Percentiles rank a stretch among this genome's conserved stretches.
Conservation (phyloP, 495 filamentous ascomycete genomes). For the Astrothelium macrocarpum region DNA sequence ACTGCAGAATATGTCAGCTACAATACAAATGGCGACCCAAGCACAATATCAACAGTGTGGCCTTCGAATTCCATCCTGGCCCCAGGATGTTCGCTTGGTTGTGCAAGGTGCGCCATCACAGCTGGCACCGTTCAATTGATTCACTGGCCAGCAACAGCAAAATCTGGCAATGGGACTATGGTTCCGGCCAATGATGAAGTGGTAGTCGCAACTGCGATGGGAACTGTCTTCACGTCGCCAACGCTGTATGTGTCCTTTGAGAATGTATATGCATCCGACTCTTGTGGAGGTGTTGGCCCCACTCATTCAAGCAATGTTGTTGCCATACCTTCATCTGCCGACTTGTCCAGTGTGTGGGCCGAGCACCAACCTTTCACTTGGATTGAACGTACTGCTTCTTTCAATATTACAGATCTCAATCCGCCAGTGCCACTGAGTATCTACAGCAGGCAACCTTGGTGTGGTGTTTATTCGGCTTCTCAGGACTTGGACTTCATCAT, state of each 20-base stretch:
- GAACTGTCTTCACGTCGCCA: conserved; percentile 10
- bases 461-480: conserved; percentile 3
- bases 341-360: conserved; percentile 9
- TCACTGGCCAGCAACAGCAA: conserved; percentile 12
- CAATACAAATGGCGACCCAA: not conserved
- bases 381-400: not conserved
- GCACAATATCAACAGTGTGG: conserved; percentile 2
- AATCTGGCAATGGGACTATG: conserved; percentile 3
- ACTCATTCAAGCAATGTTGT: conserved; percentile 6
- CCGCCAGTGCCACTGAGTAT: conserved; percentile 10
- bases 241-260: conserved; percentile 13
- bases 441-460: conserved; percentile 8
- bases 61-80: conserved; percentile 5
- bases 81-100: conserved; percentile 11
- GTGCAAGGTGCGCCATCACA: conserved; percentile 11
- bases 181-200: not conserved
- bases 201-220: not conserved
- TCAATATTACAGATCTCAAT: conserved; percentile 14
- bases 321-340: not conserved
- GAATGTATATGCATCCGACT: conserved; percentile 12
- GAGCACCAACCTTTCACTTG: not conserved
- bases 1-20: not conserved
- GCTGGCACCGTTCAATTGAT: conserved; percentile 8
- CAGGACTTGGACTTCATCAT: not conserved
- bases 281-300: conserved; percentile 9